phyloP scores from a whole-genome alignment of 768 basidiomycete species.

The Tephrocybe sp. region DNA sequence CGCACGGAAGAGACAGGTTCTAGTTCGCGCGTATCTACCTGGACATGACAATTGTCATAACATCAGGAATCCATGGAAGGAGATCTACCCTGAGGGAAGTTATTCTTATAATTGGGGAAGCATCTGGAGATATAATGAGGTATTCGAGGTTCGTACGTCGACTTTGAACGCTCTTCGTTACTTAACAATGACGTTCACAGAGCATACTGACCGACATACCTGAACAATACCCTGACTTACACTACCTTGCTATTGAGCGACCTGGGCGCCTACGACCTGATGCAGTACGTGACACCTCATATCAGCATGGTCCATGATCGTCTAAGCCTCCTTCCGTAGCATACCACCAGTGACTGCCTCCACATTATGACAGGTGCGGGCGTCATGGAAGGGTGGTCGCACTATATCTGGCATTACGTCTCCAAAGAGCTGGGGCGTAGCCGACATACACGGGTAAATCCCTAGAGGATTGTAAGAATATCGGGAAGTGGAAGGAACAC shows the following conservation, averaged over 20 bases:
- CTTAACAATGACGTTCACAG: conserved; percentile 26
- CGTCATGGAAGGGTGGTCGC: conserved; percentile 50
- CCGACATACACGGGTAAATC: conserved; percentile 13
- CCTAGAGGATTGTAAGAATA: neutral
- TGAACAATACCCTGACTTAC: conserved; percentile 49
- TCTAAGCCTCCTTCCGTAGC: conserved; percentile 24
- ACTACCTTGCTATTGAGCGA: conserved; percentile 60
- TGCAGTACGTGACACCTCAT: conserved; percentile 42
- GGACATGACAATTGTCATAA: conserved; percentile 68
- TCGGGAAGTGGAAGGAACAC: conserved; percentile 1
- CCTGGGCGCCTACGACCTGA: conserved; percentile 66
- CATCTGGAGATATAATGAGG: conserved; percentile 56
- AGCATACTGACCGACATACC: conserved; percentile 35
- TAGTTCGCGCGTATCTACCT: conserved; percentile 61
- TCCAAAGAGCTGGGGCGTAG: conserved; percentile 24
- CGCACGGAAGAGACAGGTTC: conserved; percentile 38
- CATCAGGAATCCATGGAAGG: conserved; percentile 43
- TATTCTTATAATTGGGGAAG: conserved; percentile 68
- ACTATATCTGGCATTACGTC: conserved; percentile 50
- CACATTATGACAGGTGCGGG: conserved; percentile 50
- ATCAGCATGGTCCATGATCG: neutral
- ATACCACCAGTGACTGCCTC: conserved; percentile 43
- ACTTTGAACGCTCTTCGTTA: neutral
- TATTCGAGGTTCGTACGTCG: conserved; percentile 49
- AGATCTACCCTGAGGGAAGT: conserved; percentile 42